Evolutionary conservation across 164 flowering plant genomes (phyloP), one percentile per base, ranked within the genome.

Genomic region (Stephania yunnanensis): DNA sequence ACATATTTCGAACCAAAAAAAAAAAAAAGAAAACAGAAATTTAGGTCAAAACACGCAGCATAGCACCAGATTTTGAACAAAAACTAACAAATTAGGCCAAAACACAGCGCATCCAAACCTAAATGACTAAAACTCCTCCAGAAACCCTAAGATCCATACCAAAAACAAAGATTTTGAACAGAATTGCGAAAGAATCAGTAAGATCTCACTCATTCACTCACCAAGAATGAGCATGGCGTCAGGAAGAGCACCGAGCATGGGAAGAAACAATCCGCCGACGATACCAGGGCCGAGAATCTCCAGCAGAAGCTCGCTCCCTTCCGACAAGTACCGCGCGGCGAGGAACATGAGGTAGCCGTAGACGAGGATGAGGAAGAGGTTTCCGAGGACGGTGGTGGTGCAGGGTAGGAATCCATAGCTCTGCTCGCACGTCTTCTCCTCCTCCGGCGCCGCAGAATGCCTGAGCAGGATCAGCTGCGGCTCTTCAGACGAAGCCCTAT

Each of bases 161-260:
- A 36, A 36, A 36, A 36, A 4, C 2, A 4, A 36, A 36, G 42
- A 36, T 36, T 36, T 36, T 36, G 2, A 36, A 36, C 2, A 36
- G 0, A 36, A 36, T 36, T 2, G 42, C 42, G 42, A 36, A 36
- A 53, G 20, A 69, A 7, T 29, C 20, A 45, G 10, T 25, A 30
- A 66, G 46, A 71, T 42, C 36, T 64, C 15, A 36, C 42, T 36
- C 42, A 36, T 4, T 36, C 42, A 36, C 42, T 36, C 42, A 71
- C 78, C 78, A 46, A 76, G 78, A 30, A 76, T 76, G 17, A 76
- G 78, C 50, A 93, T 72, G 52, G 99, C 99, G 65, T 95, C 98
- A 4, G 99, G 99, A 76, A 95, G 92, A 1, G 97, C 95, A 22
- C 98, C 95, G 61, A 95, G 97, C 0, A 88, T 76, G 42, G 99